Evolutionary conservation across 148 eudicot species (phyloP).

Genomic region (Vaccinium macrocarpon): DNA sequence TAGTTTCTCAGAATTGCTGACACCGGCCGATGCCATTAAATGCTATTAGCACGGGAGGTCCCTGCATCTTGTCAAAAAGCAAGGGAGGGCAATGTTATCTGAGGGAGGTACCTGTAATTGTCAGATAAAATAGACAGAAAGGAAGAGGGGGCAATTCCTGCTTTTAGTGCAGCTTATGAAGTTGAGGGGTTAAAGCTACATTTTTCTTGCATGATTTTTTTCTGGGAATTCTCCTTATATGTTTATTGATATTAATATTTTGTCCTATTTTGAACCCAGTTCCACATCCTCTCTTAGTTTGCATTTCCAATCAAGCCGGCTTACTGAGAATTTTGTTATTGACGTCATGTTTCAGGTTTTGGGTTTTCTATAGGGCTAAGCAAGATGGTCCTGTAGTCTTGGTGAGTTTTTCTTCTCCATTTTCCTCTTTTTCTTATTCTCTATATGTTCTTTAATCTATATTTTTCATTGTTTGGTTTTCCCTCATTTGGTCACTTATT

Average conservation of each 20-base stretch:
- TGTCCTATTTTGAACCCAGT: not conserved
- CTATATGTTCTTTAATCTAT: too few relatives aligned
- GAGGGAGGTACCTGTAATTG: not conserved
- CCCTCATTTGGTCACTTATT: constrained; percentile 14
- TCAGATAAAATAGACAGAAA: not conserved
- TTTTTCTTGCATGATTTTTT: not conserved
- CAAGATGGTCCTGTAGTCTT: constrained; percentile 94
- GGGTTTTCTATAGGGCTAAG: constrained; percentile 94
- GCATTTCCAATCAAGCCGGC: not conserved
- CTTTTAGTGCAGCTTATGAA: not conserved
- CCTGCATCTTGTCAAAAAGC: not conserved
- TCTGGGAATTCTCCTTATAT: not conserved
- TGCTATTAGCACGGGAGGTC: not conserved
- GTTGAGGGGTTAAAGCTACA: not conserved
- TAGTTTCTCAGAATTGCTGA: constrained; percentile 1
- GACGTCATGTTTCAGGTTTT: constrained; percentile 66
- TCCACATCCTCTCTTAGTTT: not conserved
- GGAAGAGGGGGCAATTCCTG: not conserved
- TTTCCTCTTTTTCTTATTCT: not conserved
- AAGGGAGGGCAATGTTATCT: not conserved
- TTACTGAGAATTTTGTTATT: not conserved
- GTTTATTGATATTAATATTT: not conserved
- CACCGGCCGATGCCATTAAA: not conserved
- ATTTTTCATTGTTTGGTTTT: not conserved
- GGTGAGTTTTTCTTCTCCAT: constrained; percentile 45